phyloP scores from a whole-genome alignment of 805 yeast genomes.

The Phaffomyces antillensis region DNA sequence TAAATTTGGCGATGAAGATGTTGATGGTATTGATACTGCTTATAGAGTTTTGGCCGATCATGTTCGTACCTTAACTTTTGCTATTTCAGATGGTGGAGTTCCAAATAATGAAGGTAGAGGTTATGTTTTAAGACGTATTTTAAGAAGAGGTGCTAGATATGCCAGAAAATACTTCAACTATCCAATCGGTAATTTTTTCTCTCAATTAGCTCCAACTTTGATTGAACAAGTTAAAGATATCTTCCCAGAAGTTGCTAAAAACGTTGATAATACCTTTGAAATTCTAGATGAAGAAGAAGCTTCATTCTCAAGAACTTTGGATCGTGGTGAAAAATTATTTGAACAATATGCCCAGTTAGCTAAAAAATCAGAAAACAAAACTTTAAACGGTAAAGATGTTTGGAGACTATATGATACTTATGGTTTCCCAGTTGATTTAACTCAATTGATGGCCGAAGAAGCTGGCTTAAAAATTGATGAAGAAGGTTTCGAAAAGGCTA shows the following conservation, averaged over 20 bases:
- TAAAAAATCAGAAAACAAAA: slow-evolving; percentile 54
- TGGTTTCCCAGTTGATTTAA: slow-evolving; percentile 98
- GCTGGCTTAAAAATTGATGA: slow-evolving; percentile 90
- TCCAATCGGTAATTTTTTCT: slow-evolving; percentile 92
- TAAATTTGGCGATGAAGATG: slow-evolving; percentile 86
- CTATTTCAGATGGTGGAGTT: slow-evolving; percentile 97
- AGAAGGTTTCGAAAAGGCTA: slow-evolving; percentile 86
- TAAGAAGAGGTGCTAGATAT: slow-evolving; percentile 96
- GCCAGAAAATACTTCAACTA: slow-evolving; percentile 94
- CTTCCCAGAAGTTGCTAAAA: slow-evolving; percentile 84
- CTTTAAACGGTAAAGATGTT: slow-evolving; percentile 87
- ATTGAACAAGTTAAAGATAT: slow-evolving; percentile 80
- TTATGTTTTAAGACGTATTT: slow-evolving; percentile 91
- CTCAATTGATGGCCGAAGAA: slow-evolving; percentile 98
- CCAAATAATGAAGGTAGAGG: slow-evolving; percentile 99
- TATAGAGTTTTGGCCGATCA: slow-evolving; percentile 98
- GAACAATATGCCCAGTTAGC: slow-evolving; percentile 89
- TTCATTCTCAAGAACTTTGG: slow-evolving; percentile 90
- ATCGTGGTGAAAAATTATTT: slow-evolving; percentile 94
- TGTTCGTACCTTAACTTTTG: slow-evolving; percentile 93
- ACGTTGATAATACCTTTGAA: slow-evolving; percentile 72
- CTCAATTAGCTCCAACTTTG: slow-evolving; percentile 85
- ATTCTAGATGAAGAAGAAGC: slow-evolving; percentile 94
- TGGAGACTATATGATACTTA: slow-evolving; percentile 98
- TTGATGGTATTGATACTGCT: slow-evolving; percentile 94